Evolutionary conservation across 2,329 filamentous ascomycete species (phyloP).

Genomic region (Fusarium sp.): DNA sequence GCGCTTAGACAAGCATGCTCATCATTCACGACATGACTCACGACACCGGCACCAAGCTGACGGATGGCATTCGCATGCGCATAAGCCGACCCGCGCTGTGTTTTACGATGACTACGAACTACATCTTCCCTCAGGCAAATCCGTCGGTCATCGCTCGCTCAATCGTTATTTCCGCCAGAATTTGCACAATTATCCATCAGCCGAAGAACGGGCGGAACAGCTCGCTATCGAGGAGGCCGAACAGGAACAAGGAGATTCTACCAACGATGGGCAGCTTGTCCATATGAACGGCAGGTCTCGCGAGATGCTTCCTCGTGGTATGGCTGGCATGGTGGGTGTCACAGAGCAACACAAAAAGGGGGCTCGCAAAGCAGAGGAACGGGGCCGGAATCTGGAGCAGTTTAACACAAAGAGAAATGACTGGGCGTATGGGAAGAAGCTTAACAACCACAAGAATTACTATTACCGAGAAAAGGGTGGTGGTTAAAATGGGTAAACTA

Average conservation of each 20-base stretch:
- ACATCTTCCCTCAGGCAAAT: constrained; percentile 90
- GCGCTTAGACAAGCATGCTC: constrained; percentile 79
- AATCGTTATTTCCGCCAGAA: constrained; percentile 95
- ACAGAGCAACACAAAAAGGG: constrained; percentile 82
- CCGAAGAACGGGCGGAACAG: constrained; percentile 81
- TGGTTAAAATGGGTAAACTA: constrained; percentile 53
- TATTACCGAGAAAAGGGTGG: constrained; percentile 66
- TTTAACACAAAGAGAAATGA: constrained; percentile 75
- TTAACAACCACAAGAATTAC: constrained; percentile 80
- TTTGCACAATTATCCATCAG: constrained; percentile 84
- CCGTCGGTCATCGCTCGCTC: constrained; percentile 90
- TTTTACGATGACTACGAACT: constrained; percentile 96
- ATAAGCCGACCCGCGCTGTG: constrained; percentile 80
- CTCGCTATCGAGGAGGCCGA: constrained; percentile 70
- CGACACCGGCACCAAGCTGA: constrained; percentile 82
- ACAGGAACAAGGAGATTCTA: constrained; percentile 50
- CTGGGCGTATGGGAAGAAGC: constrained; percentile 79
- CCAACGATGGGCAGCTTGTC: constrained; percentile 53
- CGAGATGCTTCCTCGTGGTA: constrained; percentile 76
- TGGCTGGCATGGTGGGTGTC: constrained; percentile 85
- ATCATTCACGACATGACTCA: constrained; percentile 81
- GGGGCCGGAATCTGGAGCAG: constrained; percentile 76
- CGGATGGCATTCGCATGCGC: constrained; percentile 86
- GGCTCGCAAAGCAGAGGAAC: constrained; percentile 77
- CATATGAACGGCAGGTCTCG: constrained; percentile 62